Conservation (phyloP, 108 stramenopile genomes). For the Licmophora abbreviata region DNA sequence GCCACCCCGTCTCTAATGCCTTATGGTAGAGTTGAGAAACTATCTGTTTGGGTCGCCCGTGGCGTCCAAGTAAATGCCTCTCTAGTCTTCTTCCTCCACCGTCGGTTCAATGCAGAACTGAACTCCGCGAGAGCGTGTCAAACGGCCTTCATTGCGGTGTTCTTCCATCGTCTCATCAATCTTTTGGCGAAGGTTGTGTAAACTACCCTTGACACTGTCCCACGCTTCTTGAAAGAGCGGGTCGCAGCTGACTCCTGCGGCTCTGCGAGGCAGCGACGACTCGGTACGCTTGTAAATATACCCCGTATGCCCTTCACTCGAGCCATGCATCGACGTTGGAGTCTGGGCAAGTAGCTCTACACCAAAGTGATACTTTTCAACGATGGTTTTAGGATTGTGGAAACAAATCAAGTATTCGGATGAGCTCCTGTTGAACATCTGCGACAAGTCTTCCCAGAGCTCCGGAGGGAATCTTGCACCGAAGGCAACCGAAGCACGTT, state of each 20-base stretch:
- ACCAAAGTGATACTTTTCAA: constrained; percentile 67
- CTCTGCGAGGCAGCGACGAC: constrained; percentile 2
- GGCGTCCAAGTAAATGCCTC: too few relatives aligned
- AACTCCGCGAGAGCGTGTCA: constrained; percentile 3
- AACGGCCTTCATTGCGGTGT: constrained; percentile 20
- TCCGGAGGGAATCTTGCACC: constrained; percentile 63
- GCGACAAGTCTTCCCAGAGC: constrained; percentile 49
- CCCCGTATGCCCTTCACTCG: constrained; percentile 68
- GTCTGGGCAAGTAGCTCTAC: constrained; percentile 63
- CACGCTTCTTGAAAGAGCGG: constrained; percentile 50
- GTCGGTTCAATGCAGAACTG: neutral
- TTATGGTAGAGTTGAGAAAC: too few relatives aligned
- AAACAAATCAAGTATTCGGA: constrained; percentile 74
- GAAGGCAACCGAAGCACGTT: neutral
- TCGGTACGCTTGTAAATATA: constrained; percentile 67
- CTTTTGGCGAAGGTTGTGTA: constrained; percentile 23
- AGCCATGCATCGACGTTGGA: constrained; percentile 83
- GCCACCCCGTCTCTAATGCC: too few relatives aligned
- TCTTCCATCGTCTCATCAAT: constrained; percentile 26
- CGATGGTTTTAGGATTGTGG: constrained; percentile 57
- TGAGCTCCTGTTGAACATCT: constrained; percentile 63
- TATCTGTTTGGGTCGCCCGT: too few relatives aligned
- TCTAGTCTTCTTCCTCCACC: too few relatives aligned
- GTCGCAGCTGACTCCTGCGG: constrained; percentile 37
- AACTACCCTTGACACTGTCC: constrained; percentile 30